Evolutionary conservation across 2,329 filamentous ascomycete genomes (phyloP).

Genomic region (Monilinia vaccinii-corymbosi): DNA sequence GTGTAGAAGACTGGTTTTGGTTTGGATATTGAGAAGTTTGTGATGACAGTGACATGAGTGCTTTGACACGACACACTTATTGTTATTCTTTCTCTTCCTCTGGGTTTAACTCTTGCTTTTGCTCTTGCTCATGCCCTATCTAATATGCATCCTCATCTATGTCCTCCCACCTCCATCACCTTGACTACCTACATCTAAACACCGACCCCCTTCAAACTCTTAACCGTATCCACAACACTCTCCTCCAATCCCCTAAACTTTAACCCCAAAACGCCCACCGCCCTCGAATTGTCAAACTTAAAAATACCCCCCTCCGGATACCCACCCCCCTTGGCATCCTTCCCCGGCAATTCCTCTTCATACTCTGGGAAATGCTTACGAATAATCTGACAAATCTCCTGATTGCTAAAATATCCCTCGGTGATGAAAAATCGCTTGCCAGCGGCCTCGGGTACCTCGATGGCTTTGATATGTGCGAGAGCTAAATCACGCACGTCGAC

Average conservation of each 20-base stretch:
- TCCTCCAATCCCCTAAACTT: slow-evolving; percentile 50
- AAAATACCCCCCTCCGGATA: slow-evolving; percentile 37
- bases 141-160: background rate
- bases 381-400: slow-evolving; percentile 47
- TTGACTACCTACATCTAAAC: background rate
- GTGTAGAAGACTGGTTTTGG: too few relatives aligned
- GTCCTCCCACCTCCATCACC: too few relatives aligned
- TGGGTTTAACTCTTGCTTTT: too few relatives aligned
- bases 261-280: slow-evolving; percentile 47
- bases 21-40: too few relatives aligned
- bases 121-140: background rate
- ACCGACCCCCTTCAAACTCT: slow-evolving; percentile 27
- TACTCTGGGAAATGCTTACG: slow-evolving; percentile 46
- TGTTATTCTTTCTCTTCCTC: too few relatives aligned
- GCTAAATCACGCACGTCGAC: slow-evolving; percentile 55
- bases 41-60: too few relatives aligned
- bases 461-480: slow-evolving; percentile 50
- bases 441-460: slow-evolving; percentile 46
- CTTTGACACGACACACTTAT: too few relatives aligned
- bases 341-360: slow-evolving; percentile 37
- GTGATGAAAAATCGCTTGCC: slow-evolving; percentile 56
- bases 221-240: slow-evolving; percentile 51
- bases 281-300: slow-evolving; percentile 46
- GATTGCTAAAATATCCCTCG: slow-evolving; percentile 51
- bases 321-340: slow-evolving; percentile 31